Conservation (phyloP, 2,329 filamentous ascomycete genomes). For the Colletotrichum abscissum region DNA sequence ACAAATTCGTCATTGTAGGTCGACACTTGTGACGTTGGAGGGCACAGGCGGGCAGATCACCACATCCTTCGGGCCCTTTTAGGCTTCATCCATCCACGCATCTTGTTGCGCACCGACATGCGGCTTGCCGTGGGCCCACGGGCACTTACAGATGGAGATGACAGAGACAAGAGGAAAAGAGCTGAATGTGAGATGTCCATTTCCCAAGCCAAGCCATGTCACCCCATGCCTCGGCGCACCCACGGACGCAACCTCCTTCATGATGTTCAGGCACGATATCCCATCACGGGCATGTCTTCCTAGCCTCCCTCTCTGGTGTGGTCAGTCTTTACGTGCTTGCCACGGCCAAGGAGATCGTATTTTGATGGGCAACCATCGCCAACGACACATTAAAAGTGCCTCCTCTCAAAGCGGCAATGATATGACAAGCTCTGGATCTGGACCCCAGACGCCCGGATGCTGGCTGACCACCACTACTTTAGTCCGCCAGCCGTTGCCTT, state of each 20-base stretch:
- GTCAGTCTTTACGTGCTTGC: not conserved
- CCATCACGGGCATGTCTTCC: not conserved
- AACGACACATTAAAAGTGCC: not conserved
- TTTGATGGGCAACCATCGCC: not conserved
- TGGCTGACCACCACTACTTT: conserved; percentile 15
- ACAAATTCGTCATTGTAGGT: conserved; percentile 1
- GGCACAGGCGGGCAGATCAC: not conserved
- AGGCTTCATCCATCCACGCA: not conserved
- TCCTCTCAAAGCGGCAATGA: conserved; percentile 15
- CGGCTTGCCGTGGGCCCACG: not conserved
- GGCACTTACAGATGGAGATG: not conserved
- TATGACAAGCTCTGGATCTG: not conserved
- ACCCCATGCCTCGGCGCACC: not conserved
- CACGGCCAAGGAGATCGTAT: not conserved
- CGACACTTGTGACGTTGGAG: not conserved
- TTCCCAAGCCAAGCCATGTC: not conserved
- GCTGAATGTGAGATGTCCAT: not conserved
- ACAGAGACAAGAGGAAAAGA: not conserved
- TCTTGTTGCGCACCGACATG: not conserved
- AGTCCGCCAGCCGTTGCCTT: not conserved
- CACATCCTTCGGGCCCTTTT: not conserved
- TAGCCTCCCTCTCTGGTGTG: not conserved
- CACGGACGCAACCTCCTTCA: not conserved
- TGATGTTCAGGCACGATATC: conserved; percentile 13
- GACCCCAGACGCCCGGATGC: not conserved